Conservation (phyloP, 2,329 filamentous ascomycete species). For the Fusarium fujikuroi region DNA sequence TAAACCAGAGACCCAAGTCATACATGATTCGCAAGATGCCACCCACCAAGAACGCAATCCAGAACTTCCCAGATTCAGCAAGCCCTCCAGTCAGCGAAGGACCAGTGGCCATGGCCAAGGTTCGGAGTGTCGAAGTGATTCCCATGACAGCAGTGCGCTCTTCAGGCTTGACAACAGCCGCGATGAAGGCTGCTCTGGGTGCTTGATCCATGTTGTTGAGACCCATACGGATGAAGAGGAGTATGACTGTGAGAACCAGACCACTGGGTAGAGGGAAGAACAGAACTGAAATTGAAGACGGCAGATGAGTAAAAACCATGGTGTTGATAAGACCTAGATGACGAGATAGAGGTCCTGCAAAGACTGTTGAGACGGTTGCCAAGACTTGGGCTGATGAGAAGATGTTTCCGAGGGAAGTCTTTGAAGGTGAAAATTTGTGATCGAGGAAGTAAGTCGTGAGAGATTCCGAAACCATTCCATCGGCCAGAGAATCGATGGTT, state of each 20-base stretch:
- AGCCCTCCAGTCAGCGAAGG: slow-evolving; percentile 67
- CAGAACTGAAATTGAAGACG: slow-evolving; percentile 69
- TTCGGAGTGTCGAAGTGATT: slow-evolving; percentile 70
- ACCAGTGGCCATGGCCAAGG: slow-evolving; percentile 65
- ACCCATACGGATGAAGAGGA: slow-evolving; percentile 69
- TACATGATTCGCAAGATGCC: slow-evolving; percentile 65
- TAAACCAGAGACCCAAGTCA: slow-evolving; percentile 66
- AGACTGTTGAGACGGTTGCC: slow-evolving; percentile 63
- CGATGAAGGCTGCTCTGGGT: slow-evolving; percentile 72
- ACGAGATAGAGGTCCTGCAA: slow-evolving; percentile 67
- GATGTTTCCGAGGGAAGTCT: slow-evolving; percentile 70
- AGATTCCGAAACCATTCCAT: slow-evolving; percentile 71
- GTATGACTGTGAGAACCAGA: slow-evolving; percentile 61
- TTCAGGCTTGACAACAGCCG: slow-evolving; percentile 71
- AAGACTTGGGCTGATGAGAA: slow-evolving; percentile 65
- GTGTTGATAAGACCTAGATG: slow-evolving; percentile 71
- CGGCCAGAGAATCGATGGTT: slow-evolving; percentile 71
- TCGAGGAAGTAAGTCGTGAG: slow-evolving; percentile 69
- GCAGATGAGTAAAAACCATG: slow-evolving; percentile 71
- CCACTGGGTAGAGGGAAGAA: slow-evolving; percentile 66
- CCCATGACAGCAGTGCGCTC: slow-evolving; percentile 78
- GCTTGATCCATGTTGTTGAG: slow-evolving; percentile 78
- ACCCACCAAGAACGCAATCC: slow-evolving; percentile 70
- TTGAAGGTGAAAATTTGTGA: slow-evolving; percentile 63
- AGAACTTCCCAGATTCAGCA: slow-evolving; percentile 64